phyloP scores from a whole-genome alignment of 331 rosid genomes.

The Quercus tomentella region DNA sequence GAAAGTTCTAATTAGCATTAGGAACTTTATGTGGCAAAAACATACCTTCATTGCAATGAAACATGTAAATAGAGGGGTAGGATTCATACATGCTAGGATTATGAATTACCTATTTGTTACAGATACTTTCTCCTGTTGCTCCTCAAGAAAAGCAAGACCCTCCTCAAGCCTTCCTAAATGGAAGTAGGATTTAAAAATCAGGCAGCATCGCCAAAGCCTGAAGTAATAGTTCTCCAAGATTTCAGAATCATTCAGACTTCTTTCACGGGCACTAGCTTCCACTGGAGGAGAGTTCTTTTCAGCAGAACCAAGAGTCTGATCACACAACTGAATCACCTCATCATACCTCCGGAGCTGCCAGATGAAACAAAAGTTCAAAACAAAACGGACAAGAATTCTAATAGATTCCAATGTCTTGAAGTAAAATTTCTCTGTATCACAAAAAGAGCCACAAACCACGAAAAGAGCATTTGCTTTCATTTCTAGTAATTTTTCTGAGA shows the following conservation, averaged over 20 bases:
- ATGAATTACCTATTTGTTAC: constrained; percentile 46
- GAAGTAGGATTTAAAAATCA: constrained; percentile 66
- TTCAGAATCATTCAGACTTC: constrained; percentile 40
- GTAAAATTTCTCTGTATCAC: constrained; percentile 18
- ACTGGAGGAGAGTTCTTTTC: constrained; percentile 64
- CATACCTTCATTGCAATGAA: constrained; percentile 6
- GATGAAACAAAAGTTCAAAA: constrained; percentile 32
- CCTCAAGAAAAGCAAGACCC: constrained; percentile 73
- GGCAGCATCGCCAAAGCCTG: constrained; percentile 78
- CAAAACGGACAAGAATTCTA: background rate
- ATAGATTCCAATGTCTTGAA: constrained; percentile 17
- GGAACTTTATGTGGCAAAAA: constrained; percentile 19
- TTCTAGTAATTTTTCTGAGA: constrained; percentile 80
- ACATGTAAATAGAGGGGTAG: background rate
- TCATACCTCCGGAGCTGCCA: constrained; percentile 77
- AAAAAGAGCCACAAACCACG: constrained; percentile 49
- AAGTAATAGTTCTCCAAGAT: constrained; percentile 46
- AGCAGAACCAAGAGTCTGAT: constrained; percentile 64
- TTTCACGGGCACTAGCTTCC: constrained; percentile 28
- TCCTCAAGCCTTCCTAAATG: constrained; percentile 85
- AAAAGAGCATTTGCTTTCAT: constrained; percentile 88
- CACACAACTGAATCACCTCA: constrained; percentile 82
- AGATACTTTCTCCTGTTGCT: constrained; percentile 55
- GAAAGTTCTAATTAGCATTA: constrained; percentile 26
- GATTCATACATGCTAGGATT: background rate